Conservation (phyloP, 306 rosid species). For the Quercus aquifolioides region DNA sequence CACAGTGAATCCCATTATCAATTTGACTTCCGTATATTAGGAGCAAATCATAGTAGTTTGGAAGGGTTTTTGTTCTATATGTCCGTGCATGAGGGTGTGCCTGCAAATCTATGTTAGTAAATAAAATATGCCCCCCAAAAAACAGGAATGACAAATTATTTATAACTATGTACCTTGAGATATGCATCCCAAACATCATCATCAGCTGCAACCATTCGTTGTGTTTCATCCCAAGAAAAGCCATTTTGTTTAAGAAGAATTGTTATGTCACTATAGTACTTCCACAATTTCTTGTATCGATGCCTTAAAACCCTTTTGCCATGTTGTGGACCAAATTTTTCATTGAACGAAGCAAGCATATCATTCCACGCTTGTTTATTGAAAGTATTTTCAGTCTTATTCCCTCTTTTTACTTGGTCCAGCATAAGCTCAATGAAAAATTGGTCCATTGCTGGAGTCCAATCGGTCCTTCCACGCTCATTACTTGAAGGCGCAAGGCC, state of each 20-base stretch:
- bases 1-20: constrained; percentile 33
- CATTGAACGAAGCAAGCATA: constrained; percentile 57
- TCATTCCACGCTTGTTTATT: constrained; percentile 67
- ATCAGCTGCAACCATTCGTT: constrained; percentile 56
- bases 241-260: constrained; percentile 48
- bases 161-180: constrained; percentile 48
- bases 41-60: constrained; percentile 60
- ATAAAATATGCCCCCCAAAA: background rate
- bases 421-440: constrained; percentile 70
- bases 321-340: constrained; percentile 60
- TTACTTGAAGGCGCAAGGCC: constrained; percentile 34
- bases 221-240: constrained; percentile 67
- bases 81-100: constrained; percentile 55
- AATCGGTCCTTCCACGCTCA: constrained; percentile 56
- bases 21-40: constrained; percentile 47
- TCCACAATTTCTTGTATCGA: constrained; percentile 62
- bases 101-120: constrained; percentile 31
- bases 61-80: constrained; percentile 65
- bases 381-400: constrained; percentile 42
- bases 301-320: constrained; percentile 62
- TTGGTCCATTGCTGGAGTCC: constrained; percentile 67
- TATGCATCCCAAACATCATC: constrained; percentile 65
- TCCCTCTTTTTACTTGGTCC: constrained; percentile 65
- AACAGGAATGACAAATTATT: background rate
- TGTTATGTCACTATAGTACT: constrained; percentile 53